Evolutionary conservation across 2,329 filamentous ascomycete genomes (phyloP), one percentile per base, ranked within the genome.

Genomic region (Xylariomycetidae sp.): DNA sequence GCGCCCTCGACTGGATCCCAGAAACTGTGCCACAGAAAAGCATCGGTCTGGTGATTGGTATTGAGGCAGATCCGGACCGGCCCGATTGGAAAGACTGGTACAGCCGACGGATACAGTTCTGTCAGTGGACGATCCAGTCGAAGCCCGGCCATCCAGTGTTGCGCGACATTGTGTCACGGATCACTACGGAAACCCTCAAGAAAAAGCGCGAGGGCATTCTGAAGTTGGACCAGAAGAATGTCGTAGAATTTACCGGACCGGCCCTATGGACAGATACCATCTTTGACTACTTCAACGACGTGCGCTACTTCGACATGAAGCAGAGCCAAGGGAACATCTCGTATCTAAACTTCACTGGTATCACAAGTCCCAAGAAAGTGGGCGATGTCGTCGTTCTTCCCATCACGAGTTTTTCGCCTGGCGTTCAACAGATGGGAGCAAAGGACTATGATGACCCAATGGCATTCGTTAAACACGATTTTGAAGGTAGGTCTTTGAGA

Each of bases 101-200:
- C 68, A 92, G 88, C 44, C 84, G 92, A 39, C 79, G 90, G 44
- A 89, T 98, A 41, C 92, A 97, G 58, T 97, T 98, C 63, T 98
- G 92, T 64, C 92, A 98, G 61, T 98, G 92, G 92, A 98, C 92
- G 2, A 96, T 98, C 43, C 90, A 97, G 62, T 70, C 85, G 37
- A 98, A 98, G 62, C 85, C 90, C 0, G 92, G 92, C 9, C 92
- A 98, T 58, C 92, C 92, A 0, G 80, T 95, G 10, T 73, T 98
- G 38, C 80, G 89, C 42, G 87, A 96, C 41, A 77, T 95, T 40
- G 88, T 98, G 19, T 72, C 84, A 11, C 83, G 81, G 46, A 89
- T 98, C 53, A 95, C 90, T 1, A 74, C 86, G 44, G 79, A 89
- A 57, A 85, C 89, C 0, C 68, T 97, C 31, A 69, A 72, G 38